Percentiles rank a stretch among this genome's conserved stretches.
These are phyloP conservation scores for Aspergillus flavus DNA, from an alignment of 2,329 filamentous ascomycete species.

Conservation along the genomic window DNA sequence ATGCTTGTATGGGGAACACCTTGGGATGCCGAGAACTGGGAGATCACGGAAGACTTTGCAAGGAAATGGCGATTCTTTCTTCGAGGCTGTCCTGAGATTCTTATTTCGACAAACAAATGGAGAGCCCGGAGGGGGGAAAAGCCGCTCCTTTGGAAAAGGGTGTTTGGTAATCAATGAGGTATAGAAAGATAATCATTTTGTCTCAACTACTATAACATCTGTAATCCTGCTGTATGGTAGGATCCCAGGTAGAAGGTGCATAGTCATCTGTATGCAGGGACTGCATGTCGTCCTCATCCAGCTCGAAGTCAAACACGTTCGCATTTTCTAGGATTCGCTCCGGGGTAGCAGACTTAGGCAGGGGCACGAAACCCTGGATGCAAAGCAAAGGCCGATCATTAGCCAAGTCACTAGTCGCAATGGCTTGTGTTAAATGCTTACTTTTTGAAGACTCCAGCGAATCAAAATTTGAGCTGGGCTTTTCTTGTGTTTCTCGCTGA, in stretches of 20 bases:
- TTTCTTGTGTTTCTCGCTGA: not conserved
- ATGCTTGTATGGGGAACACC: conserved; percentile 44
- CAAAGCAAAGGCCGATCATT: not conserved
- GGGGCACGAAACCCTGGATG: not conserved
- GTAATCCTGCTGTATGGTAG: not conserved
- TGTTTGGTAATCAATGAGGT: not conserved
- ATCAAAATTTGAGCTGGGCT: not conserved
- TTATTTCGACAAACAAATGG: not conserved
- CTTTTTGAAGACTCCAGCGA: not conserved
- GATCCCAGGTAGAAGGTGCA: not conserved
- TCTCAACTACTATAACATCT: not conserved
- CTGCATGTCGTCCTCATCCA: not conserved
- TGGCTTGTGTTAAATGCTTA: not conserved
- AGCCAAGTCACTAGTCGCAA: not conserved
- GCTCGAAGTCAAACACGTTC: not conserved
- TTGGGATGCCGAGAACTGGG: conserved; percentile 39
- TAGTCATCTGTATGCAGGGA: not conserved
- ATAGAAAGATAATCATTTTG: not conserved
- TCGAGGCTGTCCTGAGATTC: not conserved
- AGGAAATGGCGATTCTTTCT: conserved; percentile 32
- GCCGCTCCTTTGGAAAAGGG: not conserved
- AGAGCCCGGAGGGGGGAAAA: not conserved
- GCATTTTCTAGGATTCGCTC: not conserved
- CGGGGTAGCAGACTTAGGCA: not conserved
- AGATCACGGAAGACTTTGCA: conserved; percentile 41